Base-by-base conservation (phyloP, 192 early-diverging fungal species). In the Pilobolus umbonatus region DNA sequence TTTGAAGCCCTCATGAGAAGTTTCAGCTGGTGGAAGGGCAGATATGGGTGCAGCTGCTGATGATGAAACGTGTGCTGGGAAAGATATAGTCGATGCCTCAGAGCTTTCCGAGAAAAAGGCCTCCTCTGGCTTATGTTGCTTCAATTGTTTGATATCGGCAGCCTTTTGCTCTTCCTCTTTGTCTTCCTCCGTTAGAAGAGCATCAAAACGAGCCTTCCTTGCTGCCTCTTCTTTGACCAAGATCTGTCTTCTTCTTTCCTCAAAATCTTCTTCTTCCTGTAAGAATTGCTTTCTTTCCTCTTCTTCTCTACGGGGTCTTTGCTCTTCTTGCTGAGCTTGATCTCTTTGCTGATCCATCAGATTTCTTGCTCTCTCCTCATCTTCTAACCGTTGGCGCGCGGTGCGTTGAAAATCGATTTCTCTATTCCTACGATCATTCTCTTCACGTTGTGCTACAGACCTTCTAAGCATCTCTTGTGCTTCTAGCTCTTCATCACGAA, bases 391-490 rank as follows among this genome's bases (percentile, higher is more conserved):
- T 26, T 50, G 36, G 30, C 38, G 35, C 63, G 60, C 26, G 2
- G 48, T 34, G 38, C 60, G 45, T 4, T 61, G 45, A 31, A 40
- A 44, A n/a, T 42, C 32, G 15, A 47, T 60, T 39, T 60, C 52
- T 17, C 72, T 68, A 22, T 14, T 40, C 49, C 57, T 48, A 10
- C 65, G 40, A 26, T 72, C 52, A 28, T 55, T 62, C 40, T 70
- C 74, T 40, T 64, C 60, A 9, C 69, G 69, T 22, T 59, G 50
- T 11, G 59, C 29, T 29, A 69, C 62, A 21, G 71, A 62, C 24
- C 71, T 67, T 35, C 74, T 67, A 19, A 78, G 46, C 42, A 64
- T 57, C 10, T 59, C 61, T 60, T 73, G 71, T 14, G 71, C 71
- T n/a, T 19, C 28, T 25, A 39, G 57, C 34, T 73, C 65, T 32